Evolutionary conservation across 352 stramenopile genomes (phyloP), one percentile per base, ranked within the genome.

Genomic region (Stephanocyclus meneghinianus): DNA sequence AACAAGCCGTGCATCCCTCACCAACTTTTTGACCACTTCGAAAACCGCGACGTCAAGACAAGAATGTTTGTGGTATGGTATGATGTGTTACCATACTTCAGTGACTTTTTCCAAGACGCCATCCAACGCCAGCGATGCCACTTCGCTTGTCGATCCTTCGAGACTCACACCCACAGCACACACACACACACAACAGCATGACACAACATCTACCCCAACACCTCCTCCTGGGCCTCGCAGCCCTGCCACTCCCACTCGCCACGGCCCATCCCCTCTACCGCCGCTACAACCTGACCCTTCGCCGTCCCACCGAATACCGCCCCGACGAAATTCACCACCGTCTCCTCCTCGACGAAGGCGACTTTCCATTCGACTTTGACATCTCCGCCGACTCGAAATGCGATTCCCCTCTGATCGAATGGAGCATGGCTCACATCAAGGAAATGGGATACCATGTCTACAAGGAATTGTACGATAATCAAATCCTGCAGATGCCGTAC

Each of bases 401-500:
- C 53, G 15, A 10, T 8, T 57, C 32, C 10, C 66, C 66, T 2
- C 53, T 74, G 0, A 59, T 74, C 40, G 42, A 51, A 57, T 74
- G 66, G 66, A 65, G 35, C 37, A 74, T 47, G 15, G n/a, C 40
- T 18, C 29, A 65, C 16, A 56, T 74, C 30, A 16, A 15, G 1
- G 35, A 65, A n/a, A 74, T 74, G 66, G 66, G 66, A 0, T 74
- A 74, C 53, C 9, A 13, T 16, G 55, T 37, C 18, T 74, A 74
- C 55, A 63, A 74, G 56, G 55, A 63, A 45, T n/a, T 74, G 2
- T 74, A 55, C 26, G 66, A 74, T 15, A 66, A 56, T n/a, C n/a
- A 65, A 65, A 74, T 74, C 26, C 44, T 74, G 7, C 47, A 74
- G 57, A 74, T 74, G 66, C 51, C 51, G 5, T 76, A 63, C 30